A percentile compares a stretch with the other conserved stretches of the same genome.
phyloP scores from a whole-genome alignment of 805 yeast genomes.

The Sugiyamaella floridensis region DNA sequence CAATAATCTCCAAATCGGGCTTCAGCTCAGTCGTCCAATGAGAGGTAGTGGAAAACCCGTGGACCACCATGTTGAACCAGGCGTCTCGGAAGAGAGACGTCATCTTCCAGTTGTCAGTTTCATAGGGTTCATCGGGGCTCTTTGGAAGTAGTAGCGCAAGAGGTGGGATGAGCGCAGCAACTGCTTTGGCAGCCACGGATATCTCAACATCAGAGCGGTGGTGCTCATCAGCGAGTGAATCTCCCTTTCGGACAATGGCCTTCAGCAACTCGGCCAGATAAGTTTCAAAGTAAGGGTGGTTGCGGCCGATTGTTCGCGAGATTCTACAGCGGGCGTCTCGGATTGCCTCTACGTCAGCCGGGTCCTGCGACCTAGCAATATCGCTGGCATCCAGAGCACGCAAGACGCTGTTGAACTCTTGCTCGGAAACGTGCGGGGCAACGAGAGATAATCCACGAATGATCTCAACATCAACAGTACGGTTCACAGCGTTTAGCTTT shows the following conservation, averaged over 20 bases:
- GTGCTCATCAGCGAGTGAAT: conserved; percentile 64
- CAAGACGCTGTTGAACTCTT: conserved; percentile 60
- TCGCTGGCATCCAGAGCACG: conserved; percentile 50
- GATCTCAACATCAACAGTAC: conserved; percentile 50
- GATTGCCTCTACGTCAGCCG: conserved; percentile 23
- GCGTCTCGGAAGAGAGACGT: conserved; percentile 68
- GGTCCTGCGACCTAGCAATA: conserved; percentile 36
- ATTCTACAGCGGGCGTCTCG: conserved; percentile 17
- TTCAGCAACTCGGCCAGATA: conserved; percentile 63
- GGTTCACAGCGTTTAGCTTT: conserved; percentile 43
- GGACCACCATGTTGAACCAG: conserved; percentile 91
- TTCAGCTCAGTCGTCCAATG: conserved; percentile 43
- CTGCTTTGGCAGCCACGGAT: conserved; percentile 50
- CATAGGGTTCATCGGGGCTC: conserved; percentile 40
- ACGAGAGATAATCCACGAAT: conserved; percentile 57
- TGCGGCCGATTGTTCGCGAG: conserved; percentile 15
- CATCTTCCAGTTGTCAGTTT: conserved; percentile 42
- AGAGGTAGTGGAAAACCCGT: conserved; percentile 61
- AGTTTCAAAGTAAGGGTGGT: conserved; percentile 43
- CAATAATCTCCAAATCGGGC: conserved; percentile 56
- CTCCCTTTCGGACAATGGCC: conserved; percentile 69
- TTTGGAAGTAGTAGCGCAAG: conserved; percentile 69
- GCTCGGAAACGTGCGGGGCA: conserved; percentile 52
- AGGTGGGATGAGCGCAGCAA: conserved; percentile 61
- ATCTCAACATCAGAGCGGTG: conserved; percentile 54